These are phyloP conservation scores for Nicotiana otophora DNA, from an alignment of 257 asterid genomes.

Conservation along the genomic window DNA sequence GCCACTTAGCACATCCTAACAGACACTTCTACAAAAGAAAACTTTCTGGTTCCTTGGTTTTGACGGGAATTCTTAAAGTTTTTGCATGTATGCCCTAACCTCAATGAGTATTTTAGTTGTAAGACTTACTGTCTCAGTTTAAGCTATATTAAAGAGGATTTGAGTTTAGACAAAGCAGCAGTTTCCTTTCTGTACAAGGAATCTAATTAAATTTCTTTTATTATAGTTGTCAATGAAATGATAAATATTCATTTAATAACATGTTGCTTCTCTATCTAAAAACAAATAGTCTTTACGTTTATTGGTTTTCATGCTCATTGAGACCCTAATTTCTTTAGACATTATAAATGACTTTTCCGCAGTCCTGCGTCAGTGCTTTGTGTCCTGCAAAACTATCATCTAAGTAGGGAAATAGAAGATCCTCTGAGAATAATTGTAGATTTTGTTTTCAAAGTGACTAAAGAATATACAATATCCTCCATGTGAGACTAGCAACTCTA, in stretches of 20 bases:
- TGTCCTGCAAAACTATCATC: background rate
- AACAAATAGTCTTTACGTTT: background rate
- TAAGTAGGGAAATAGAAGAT: slow-evolving; percentile 2
- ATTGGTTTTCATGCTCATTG: background rate
- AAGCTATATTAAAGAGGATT: background rate
- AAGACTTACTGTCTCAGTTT: background rate
- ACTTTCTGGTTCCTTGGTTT: background rate
- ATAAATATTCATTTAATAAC: background rate
- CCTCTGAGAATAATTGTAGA: background rate
- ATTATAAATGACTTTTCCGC: background rate
- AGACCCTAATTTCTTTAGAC: background rate
- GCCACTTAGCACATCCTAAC: background rate
- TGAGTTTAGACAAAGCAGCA: background rate
- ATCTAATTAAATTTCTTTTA: background rate
- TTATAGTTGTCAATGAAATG: background rate
- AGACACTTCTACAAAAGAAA: background rate
- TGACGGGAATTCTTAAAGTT: background rate
- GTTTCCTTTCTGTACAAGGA: background rate
- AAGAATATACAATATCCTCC: background rate
- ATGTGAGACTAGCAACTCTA: background rate
- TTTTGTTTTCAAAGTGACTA: background rate
- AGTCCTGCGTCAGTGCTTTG: background rate
- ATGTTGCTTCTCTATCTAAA: background rate
- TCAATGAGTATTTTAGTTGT: background rate
- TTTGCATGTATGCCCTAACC: background rate